Evolutionary conservation across 2,329 filamentous ascomycete genomes (phyloP).

Genomic region (Trichoderma hamatum): DNA sequence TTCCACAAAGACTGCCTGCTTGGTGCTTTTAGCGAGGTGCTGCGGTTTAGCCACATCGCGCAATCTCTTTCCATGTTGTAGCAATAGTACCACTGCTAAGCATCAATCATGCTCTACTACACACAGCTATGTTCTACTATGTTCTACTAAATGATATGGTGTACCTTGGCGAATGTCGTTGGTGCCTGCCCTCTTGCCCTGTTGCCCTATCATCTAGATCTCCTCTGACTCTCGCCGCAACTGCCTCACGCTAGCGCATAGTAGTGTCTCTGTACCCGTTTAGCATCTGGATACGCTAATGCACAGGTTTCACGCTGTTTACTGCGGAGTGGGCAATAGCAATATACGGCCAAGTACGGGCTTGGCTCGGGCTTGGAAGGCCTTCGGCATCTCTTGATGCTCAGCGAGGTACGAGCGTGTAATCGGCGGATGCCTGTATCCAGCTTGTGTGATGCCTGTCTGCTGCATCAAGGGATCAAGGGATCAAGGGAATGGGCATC

Average conservation of each 20-base stretch:
- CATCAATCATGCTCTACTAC: not conserved
- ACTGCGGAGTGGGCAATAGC: not conserved
- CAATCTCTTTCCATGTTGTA: not conserved
- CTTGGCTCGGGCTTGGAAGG: not conserved
- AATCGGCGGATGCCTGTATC: not conserved
- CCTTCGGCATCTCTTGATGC: too few species aligned
- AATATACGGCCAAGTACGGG: not conserved
- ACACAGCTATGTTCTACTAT: not conserved
- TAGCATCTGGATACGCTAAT: slow-evolving; percentile 12
- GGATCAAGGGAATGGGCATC: too few species aligned
- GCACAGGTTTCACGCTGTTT: not conserved
- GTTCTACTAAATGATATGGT: not conserved
- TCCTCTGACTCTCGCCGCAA: not conserved
- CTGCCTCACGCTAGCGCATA: not conserved
- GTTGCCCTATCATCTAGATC: not conserved
- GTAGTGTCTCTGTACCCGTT: slow-evolving; percentile 11
- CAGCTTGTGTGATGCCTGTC: not conserved
- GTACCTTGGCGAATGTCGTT: not conserved
- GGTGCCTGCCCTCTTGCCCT: not conserved
- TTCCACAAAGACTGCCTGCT: not conserved
- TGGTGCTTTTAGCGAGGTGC: not conserved
- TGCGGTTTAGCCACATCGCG: not conserved
- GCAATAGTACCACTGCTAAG: not conserved
- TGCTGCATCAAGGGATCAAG: not conserved
- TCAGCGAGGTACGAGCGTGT: not conserved